Conservation (phyloP, 495 filamentous ascomycete species). For the Podospora bellae-mahoneyi region DNA sequence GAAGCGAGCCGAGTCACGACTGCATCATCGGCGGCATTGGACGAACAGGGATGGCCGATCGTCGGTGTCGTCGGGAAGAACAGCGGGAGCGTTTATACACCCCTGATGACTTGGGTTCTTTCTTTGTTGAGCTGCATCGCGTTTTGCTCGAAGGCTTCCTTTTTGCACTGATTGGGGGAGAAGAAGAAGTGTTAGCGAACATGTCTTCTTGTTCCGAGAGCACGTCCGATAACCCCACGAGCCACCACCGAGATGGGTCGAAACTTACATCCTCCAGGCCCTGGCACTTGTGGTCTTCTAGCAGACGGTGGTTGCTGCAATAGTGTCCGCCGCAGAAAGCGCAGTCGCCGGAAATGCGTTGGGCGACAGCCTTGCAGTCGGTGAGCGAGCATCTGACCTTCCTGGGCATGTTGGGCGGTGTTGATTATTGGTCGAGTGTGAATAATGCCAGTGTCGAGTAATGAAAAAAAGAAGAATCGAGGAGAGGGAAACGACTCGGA, state of each 20-base stretch:
- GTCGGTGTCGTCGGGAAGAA: slow-evolving; percentile 1
- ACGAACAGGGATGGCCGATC: not conserved
- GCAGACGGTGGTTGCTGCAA: slow-evolving; percentile 87
- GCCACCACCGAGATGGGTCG: slow-evolving; percentile 42
- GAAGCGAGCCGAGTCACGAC: not conserved
- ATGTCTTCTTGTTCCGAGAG: slow-evolving; percentile 29
- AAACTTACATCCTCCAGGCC: slow-evolving; percentile 81
- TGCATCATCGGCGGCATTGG: not conserved
- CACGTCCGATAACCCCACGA: slow-evolving; percentile 44
- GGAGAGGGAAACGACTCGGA: not conserved
- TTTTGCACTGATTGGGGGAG: slow-evolving; percentile 69
- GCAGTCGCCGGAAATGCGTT: slow-evolving; percentile 93
- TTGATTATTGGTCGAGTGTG: slow-evolving; percentile 1
- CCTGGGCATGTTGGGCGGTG: slow-evolving; percentile 57
- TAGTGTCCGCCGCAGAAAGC: slow-evolving; percentile 90
- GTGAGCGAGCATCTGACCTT: slow-evolving; percentile 86
- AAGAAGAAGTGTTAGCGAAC: slow-evolving; percentile 31
- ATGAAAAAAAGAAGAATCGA: not conserved
- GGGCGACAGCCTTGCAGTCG: slow-evolving; percentile 79
- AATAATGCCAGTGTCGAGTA: not conserved
- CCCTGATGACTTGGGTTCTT: slow-evolving; percentile 62
- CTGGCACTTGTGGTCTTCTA: slow-evolving; percentile 89
- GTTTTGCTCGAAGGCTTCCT: slow-evolving; percentile 88
- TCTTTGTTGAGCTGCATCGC: slow-evolving; percentile 87
- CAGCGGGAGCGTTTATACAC: slow-evolving; percentile 35